A percentile compares a stretch with the other conserved stretches of the same genome.
phyloP scores from a whole-genome alignment of 2,329 filamentous ascomycete genomes.

The Ophiostoma populinum region DNA sequence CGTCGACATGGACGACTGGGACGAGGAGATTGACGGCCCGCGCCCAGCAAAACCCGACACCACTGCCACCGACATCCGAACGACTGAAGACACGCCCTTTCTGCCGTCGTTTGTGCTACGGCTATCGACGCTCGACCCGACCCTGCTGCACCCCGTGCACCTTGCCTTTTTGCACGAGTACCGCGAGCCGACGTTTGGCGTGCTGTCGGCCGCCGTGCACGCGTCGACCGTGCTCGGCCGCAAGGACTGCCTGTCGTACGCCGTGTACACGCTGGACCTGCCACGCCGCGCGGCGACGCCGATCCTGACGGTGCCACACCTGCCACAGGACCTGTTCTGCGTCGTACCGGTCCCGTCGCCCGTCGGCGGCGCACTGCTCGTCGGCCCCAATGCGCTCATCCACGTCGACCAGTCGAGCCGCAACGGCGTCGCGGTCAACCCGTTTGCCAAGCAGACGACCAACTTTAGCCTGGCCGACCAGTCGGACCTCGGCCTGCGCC shows the following conservation, averaged over 20 bases:
- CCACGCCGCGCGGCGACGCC: conserved; percentile 88
- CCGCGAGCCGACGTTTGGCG: conserved; percentile 90
- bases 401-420: conserved; percentile 95
- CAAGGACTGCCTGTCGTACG: conserved; percentile 75
- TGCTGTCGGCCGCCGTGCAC: conserved; percentile 61
- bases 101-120: conserved; percentile 84
- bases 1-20: conserved; percentile 70
- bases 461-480: conserved; percentile 77
- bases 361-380: conserved; percentile 71
- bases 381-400: conserved; percentile 80
- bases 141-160: conserved; percentile 74
- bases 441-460: conserved; percentile 69
- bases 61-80: conserved; percentile 23
- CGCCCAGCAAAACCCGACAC: conserved; percentile 30
- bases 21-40: conserved; percentile 60
- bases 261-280: conserved; percentile 87
- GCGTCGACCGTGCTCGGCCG: conserved; percentile 65
- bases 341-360: conserved; percentile 72
- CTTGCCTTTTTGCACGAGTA: conserved; percentile 93
- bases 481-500: conserved; percentile 56
- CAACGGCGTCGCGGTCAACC: conserved; percentile 83
- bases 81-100: conserved; percentile 55
- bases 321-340: conserved; percentile 75
- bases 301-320: conserved; percentile 65
- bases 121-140: conserved; percentile 73